Evolutionary conservation across 169 alveolate genomes (phyloP), one percentile per base, ranked within the genome.

Genomic region (Theileria annulata): DNA sequence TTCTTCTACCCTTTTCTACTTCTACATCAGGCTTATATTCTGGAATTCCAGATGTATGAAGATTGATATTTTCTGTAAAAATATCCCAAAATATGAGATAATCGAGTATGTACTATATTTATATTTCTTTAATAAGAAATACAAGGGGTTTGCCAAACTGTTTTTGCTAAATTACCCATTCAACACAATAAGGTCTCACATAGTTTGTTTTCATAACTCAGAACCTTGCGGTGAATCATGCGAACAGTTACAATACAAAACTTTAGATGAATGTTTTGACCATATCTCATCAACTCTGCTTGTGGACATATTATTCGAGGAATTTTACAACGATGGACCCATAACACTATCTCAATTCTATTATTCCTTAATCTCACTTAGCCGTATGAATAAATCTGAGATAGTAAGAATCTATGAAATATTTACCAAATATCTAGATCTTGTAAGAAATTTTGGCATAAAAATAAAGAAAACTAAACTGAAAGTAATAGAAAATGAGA

Each of bases 31-130:
- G 49, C 69, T 70, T 62, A 77, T 71, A 27, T 72, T 72, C 68
- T 81, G 88, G 88, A 62, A 66, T 58, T 81, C 81, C 66, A 75
- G 75, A 17, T 81, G 88, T 59, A 70, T 81, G 31, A 80, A 81
- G 66, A 68, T 48, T 8, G 78, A 81, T 25, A 37, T 81, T 25
- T 33, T 37, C 59, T 76, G 62, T 51, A 77, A 66, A 28, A 51
- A 74, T 58, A 31, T 68, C 25, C 25, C 76, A 3, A 37, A 33
- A 19, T 49, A 81, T 58, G 85, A 19, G 9, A 33, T 62, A 25
- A 67, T 79, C 58, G 75, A 79, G 67, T 33, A 72, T 47, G 62
- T 79, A 17, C 75, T 71, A 28, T 74, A 51, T 42, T 66, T 15
- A 27, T 73, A 74, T 59, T 64, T 72, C 60, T 73, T 71, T 51